Evolutionary conservation across 2,329 filamentous ascomycete genomes (phyloP).

Genomic region (Verticillium nubilum): DNA sequence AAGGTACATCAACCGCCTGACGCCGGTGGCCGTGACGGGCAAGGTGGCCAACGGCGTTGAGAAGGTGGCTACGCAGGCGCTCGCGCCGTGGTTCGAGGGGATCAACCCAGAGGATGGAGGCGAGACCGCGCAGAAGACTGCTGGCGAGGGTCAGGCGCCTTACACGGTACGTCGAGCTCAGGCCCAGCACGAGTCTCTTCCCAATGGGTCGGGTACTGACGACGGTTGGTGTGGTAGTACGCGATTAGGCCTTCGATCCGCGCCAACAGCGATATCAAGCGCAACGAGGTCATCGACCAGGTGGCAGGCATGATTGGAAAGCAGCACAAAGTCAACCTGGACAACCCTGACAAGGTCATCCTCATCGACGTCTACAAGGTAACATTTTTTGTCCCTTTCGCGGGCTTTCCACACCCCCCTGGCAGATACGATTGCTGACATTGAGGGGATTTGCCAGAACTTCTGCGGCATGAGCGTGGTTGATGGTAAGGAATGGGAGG

Average conservation of each 20-base stretch:
- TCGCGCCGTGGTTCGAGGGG: conserved; percentile 57
- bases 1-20: conserved; percentile 54
- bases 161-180: background rate
- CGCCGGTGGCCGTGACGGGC: conserved; percentile 45
- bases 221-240: conserved; percentile 47
- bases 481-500: conserved; percentile 61
- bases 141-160: background rate
- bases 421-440: background rate
- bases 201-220: conserved; percentile 6
- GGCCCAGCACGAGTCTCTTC: background rate
- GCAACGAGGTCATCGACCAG: conserved; percentile 64
- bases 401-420: background rate
- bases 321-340: conserved; percentile 72
- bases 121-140: background rate
- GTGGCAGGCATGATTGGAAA: conserved; percentile 61
- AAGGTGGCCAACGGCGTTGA: conserved; percentile 66
- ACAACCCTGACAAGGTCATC: conserved; percentile 71
- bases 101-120: background rate
- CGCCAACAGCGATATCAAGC: conserved; percentile 64
- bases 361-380: conserved; percentile 79
- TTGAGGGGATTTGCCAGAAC: conserved; percentile 40
- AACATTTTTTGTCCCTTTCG: conserved; percentile 20
- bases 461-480: conserved; percentile 78
- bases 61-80: conserved; percentile 56
- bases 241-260: conserved; percentile 78